Percentiles rank a stretch among this genome's conserved stretches.
Conservation (phyloP, 2,329 filamentous ascomycete species). For the Ophiostoma novo-ulmi region DNA sequence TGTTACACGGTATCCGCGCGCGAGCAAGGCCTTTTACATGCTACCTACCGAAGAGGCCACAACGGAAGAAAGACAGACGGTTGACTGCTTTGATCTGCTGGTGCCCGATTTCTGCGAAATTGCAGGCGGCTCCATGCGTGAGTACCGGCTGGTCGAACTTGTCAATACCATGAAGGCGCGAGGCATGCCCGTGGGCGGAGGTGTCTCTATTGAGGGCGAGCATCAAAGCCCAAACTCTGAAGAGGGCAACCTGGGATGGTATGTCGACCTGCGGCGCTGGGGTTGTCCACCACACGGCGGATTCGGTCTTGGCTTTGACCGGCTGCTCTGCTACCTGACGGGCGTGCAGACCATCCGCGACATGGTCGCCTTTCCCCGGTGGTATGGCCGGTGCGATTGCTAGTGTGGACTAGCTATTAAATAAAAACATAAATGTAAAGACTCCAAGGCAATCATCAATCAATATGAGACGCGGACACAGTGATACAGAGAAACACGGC, state of each 20-base stretch:
- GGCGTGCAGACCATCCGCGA: constrained; percentile 80
- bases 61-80: constrained; percentile 45
- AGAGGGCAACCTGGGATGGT: constrained; percentile 64
- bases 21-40: constrained; percentile 84
- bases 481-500: neutral
- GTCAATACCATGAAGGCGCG: constrained; percentile 20
- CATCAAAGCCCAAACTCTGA: neutral
- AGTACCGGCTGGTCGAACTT: constrained; percentile 49
- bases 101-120: constrained; percentile 83
- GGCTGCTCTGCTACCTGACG: constrained; percentile 75
- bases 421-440: neutral
- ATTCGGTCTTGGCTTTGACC: constrained; percentile 85
- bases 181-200: constrained; percentile 16
- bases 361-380: constrained; percentile 79
- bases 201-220: neutral
- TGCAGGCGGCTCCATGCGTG: constrained; percentile 82
- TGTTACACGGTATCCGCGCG: constrained; percentile 85
- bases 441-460: neutral
- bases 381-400: constrained; percentile 58
- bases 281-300: constrained; percentile 89
- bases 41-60: constrained; percentile 30
- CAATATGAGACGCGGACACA: neutral
- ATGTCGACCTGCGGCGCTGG: constrained; percentile 80
- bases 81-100: constrained; percentile 85
- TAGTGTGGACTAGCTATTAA: constrained; percentile 30